Evolutionary conservation across 1,139 yeast species (phyloP).

Genomic region (Suhomyces bolitotheri): DNA sequence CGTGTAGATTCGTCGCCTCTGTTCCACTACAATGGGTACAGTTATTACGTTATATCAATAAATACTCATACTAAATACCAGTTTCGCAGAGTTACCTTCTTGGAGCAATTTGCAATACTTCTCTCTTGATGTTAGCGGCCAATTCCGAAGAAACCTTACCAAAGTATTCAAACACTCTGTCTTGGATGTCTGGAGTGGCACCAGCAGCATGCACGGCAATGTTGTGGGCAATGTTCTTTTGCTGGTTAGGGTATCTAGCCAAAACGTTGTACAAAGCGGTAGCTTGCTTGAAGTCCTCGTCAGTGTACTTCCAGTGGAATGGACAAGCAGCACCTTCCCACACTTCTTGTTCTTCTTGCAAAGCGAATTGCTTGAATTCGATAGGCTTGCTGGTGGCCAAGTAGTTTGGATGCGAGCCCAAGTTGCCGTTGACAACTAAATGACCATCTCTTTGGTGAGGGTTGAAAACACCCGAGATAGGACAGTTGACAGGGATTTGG

Average conservation of each 20-base stretch:
- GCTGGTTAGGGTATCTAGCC: constrained; percentile 76
- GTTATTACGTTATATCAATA: no score
- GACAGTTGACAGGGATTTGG: constrained; percentile 76
- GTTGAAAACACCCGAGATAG: constrained; percentile 51
- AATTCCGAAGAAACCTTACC: constrained; percentile 68
- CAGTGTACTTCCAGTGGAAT: constrained; percentile 80
- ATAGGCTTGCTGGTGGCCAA: constrained; percentile 60
- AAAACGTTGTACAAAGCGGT: constrained; percentile 68
- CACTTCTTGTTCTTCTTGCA: constrained; percentile 71
- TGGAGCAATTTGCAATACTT: constrained; percentile 57
- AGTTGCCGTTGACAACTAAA: constrained; percentile 81
- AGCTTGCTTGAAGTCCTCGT: constrained; percentile 74
- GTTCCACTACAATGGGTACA: background rate
- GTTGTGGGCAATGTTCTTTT: constrained; percentile 79
- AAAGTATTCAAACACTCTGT: constrained; percentile 77
- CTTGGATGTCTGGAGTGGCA: constrained; percentile 78
- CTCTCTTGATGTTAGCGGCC: constrained; percentile 59
- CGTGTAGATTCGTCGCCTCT: no score
- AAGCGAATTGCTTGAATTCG: constrained; percentile 43
- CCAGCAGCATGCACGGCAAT: constrained; percentile 70
- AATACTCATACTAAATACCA: constrained; percentile 9
- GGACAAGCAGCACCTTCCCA: constrained; percentile 89
- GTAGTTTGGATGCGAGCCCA: constrained; percentile 83
- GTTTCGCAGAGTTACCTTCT: constrained; percentile 33
- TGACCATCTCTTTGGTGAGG: constrained; percentile 86